Evolutionary conservation across 2,329 filamentous ascomycete species (phyloP).

Genomic region (Akanthomyces uredinophilus): DNA sequence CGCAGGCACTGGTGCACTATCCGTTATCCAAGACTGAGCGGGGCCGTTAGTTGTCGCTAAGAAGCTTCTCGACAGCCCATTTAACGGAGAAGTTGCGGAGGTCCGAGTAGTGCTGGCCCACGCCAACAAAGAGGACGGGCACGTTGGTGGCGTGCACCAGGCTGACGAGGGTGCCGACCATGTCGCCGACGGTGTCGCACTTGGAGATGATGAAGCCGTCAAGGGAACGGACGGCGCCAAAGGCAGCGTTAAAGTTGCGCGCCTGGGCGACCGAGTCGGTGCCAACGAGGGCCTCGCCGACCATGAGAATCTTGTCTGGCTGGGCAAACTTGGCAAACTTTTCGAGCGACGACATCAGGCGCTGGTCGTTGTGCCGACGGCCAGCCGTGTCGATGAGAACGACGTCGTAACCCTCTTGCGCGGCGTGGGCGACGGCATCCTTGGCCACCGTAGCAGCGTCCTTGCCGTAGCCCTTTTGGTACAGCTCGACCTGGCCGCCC

Average conservation of each 20-base stretch:
- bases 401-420: slow-evolving; percentile 75
- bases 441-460: slow-evolving; percentile 94
- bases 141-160: slow-evolving; percentile 97
- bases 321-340: slow-evolving; percentile 96
- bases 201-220: slow-evolving; percentile 99
- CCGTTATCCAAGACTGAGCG: not conserved
- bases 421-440: slow-evolving; percentile 80
- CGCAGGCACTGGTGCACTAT: not conserved
- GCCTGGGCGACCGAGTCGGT: slow-evolving; percentile 95
- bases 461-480: slow-evolving; percentile 96
- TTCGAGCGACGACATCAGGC: slow-evolving; percentile 92
- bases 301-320: slow-evolving; percentile 98
- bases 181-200: slow-evolving; percentile 98
- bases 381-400: slow-evolving; percentile 97
- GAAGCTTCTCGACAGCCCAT: slow-evolving; percentile 63
- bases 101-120: slow-evolving; percentile 65
- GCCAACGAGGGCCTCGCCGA: slow-evolving; percentile 80
- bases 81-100: slow-evolving; percentile 64
- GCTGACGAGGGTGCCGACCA: slow-evolving; percentile 92
- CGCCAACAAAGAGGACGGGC: slow-evolving; percentile 85
- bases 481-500: slow-evolving; percentile 79
- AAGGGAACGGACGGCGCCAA: slow-evolving; percentile 72
- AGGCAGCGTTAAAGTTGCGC: slow-evolving; percentile 90
- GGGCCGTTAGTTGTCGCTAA: slow-evolving; percentile 41
- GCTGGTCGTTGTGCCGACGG: slow-evolving; percentile 88